Percentiles rank a stretch among this genome's conserved stretches.
Conservation (phyloP, 2,329 filamentous ascomycete species). For the Pseudocercospora pini-densiflorae region DNA sequence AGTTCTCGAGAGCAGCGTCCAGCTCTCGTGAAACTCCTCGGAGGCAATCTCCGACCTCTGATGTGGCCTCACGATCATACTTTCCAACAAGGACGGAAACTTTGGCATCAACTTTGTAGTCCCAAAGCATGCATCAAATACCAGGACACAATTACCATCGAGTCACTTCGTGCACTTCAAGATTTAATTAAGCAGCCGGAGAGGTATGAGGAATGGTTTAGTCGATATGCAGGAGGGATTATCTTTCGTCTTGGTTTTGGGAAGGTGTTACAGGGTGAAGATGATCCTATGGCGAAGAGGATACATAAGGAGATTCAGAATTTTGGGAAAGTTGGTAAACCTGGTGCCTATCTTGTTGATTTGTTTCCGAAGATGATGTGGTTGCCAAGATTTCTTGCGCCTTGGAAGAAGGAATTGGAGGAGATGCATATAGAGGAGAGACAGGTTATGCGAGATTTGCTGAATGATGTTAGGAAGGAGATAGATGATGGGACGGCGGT, state of each 20-base stretch:
- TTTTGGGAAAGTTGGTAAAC: slow-evolving; percentile 43
- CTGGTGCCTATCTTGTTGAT: slow-evolving; percentile 45
- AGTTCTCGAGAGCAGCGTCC: slow-evolving; percentile 43
- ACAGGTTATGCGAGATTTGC: slow-evolving; percentile 36
- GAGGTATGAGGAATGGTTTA: neutral
- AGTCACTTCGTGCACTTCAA: neutral
- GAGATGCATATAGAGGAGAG: slow-evolving; percentile 36
- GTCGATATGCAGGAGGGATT: neutral
- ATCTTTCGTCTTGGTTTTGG: neutral
- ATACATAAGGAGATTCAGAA: slow-evolving; percentile 1
- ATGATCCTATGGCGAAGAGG: neutral
- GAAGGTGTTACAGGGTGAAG: neutral
- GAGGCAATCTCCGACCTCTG: neutral
- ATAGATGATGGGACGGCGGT: slow-evolving; percentile 27
- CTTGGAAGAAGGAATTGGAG: slow-evolving; percentile 39
- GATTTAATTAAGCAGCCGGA: neutral
- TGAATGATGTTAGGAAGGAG: slow-evolving; percentile 39
- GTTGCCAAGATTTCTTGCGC: slow-evolving; percentile 36
- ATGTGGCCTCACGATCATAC: neutral
- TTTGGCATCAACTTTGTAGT: neutral
- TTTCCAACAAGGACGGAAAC: neutral
- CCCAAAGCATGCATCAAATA: neutral
- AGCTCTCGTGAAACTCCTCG: slow-evolving; percentile 36
- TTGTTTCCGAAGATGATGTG: slow-evolving; percentile 38
- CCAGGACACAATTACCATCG: neutral